Conservation (phyloP, 176 grass and related monocot species). For the Carex myosuroides region DNA sequence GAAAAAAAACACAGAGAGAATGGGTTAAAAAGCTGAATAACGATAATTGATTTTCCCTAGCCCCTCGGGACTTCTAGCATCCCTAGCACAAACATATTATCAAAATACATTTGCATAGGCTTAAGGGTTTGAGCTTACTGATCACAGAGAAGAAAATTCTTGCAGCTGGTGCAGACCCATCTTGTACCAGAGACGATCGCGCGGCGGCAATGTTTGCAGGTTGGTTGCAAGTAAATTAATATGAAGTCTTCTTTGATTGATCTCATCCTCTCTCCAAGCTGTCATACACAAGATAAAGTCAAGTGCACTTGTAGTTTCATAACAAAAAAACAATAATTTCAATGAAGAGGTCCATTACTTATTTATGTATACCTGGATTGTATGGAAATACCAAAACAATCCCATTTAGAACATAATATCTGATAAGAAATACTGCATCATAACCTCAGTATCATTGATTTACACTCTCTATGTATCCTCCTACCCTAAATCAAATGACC, state of each 20-base stretch:
- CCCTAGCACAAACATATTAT: not conserved
- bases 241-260: slow-evolving; percentile 93
- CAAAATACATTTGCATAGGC: not conserved
- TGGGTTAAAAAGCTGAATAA: not conserved
- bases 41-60: not conserved
- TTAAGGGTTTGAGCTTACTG: slow-evolving; percentile 38
- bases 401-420: not conserved
- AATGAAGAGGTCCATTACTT: not conserved
- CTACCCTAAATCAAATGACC: not conserved
- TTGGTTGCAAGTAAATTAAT: slow-evolving; percentile 74
- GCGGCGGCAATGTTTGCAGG: slow-evolving; percentile 74
- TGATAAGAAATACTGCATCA: not conserved
- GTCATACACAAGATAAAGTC: slow-evolving; percentile 18
- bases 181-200: slow-evolving; percentile 53
- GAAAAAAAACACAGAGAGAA: not conserved
- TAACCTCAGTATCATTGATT: not conserved
- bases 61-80: not conserved
- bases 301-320: not conserved
- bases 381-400: not conserved
- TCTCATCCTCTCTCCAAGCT: slow-evolving; percentile 86
- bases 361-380: not conserved
- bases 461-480: not conserved
- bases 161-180: slow-evolving; percentile 78
- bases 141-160: slow-evolving; percentile 83
- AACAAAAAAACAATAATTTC: not conserved